Base-by-base conservation (phyloP, 352 stramenopile species). In the Globisporangium paddicum region DNA sequence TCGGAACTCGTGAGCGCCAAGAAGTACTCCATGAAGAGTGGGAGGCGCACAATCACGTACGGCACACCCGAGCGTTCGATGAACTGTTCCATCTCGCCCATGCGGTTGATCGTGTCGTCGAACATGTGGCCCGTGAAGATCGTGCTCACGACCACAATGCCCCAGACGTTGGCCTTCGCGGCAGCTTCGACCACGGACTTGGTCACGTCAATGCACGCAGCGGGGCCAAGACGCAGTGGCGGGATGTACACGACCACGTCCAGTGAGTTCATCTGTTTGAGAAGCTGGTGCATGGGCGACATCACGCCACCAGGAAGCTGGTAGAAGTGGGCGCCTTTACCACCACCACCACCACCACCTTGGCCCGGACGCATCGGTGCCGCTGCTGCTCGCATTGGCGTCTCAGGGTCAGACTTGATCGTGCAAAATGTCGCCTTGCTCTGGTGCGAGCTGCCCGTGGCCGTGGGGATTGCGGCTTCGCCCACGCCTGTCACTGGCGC, bases 11-110 rank as follows among this genome's bases (percentile, higher is more conserved):
- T 77, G 0, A 92, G 63, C 2, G 80, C 68, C 34, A 87, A 40
- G 35, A 93, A 90, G 58, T 90, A 93, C 66, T 93, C 83, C 69
- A 90, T 89, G 28, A 93, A 88, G 32, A 93, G 37, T 34, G 83
- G 83, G 18, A 93, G 60, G 0, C 83, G 75, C 45, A 90, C 46
- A 53, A 90, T 86, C 45, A 67, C 71, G 45, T 79, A 87, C 38
- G 79, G 61, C 47, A 90, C 68, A 1, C 75, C 78, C 21, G 79
- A 85, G 6, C 52, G 68, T 57, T 87, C 84, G 19, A 93, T 59
- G 26, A 73, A 77, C 46, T 64, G 65, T 42, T 93, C 83, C 55
- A 90, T 82, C 45, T 83, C 77, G 41, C 74, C 70, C 46, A 90
- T 67, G 55, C 82, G 69, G 32, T 87, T 82, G 21, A 87, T 58